Evolutionary conservation across 2,329 filamentous ascomycete genomes (phyloP).

Genomic region (Falciphora oryzae): DNA sequence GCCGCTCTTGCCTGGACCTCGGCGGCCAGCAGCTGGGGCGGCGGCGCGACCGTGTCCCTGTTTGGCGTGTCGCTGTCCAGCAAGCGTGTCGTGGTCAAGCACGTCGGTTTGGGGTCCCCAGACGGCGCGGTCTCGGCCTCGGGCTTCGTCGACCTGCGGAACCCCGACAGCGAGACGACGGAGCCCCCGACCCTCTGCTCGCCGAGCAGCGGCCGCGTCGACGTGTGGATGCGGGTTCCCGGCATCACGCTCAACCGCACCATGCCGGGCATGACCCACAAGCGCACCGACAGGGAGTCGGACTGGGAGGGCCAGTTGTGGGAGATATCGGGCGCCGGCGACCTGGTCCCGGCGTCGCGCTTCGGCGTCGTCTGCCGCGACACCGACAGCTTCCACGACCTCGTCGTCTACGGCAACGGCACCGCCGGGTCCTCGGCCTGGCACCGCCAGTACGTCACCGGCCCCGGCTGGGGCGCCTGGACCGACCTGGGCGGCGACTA

Average conservation of each 20-base stretch:
- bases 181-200: constrained; percentile 1
- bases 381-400: neutral
- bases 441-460: neutral
- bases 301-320: neutral
- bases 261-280: neutral
- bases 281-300: neutral
- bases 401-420: constrained; percentile 5
- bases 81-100: neutral
- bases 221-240: constrained; percentile 2
- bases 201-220: neutral
- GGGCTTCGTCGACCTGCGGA: neutral
- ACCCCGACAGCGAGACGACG: neutral
- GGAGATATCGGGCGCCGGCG: neutral
- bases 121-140: too few relatives aligned
- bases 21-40: neutral
- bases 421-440: neutral
- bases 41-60: neutral
- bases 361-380: constrained; percentile 5
- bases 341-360: neutral
- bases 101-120: neutral
- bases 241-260: neutral
- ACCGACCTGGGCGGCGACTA: neutral
- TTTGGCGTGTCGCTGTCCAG: neutral
- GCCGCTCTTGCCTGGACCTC: neutral
- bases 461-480: neutral